These are phyloP conservation scores for Chrysanthemum seticuspe DNA, from an alignment of 129 eudicot genomes.

Conservation along the genomic window DNA sequence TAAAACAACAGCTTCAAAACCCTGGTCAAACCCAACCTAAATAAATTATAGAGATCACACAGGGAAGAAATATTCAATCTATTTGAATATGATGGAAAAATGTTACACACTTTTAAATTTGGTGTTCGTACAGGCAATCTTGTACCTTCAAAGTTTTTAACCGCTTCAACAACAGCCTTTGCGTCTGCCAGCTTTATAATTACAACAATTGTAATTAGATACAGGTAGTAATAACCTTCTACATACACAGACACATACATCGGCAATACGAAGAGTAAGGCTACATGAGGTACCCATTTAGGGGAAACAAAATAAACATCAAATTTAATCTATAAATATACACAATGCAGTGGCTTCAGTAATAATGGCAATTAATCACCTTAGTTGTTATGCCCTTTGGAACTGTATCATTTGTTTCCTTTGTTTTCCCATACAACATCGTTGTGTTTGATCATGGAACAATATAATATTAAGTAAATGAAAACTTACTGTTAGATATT, in stretches of 20 bases:
- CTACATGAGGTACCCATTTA: slow-evolving; percentile 99
- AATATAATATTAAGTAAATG: too few relatives aligned
- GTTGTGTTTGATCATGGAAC: slow-evolving; percentile 31
- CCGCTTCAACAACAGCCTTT: slow-evolving; percentile 75
- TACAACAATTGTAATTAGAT: slow-evolving; percentile 6
- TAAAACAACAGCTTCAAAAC: slow-evolving; percentile 87
- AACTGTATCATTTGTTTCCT: slow-evolving; percentile 47
- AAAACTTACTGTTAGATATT: too few relatives aligned
- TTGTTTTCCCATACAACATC: slow-evolving; percentile 44
- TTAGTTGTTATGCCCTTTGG: slow-evolving; percentile 45
- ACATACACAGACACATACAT: neutral
- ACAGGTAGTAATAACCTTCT: slow-evolving; percentile 10
- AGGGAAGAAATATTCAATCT: neutral
- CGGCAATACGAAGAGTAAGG: neutral
- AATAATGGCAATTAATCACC: slow-evolving; percentile 39
- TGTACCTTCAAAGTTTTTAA: slow-evolving; percentile 60
- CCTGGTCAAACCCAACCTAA: slow-evolving; percentile 36
- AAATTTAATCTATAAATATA: neutral
- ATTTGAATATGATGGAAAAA: neutral
- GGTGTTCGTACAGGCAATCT: slow-evolving; percentile 87
- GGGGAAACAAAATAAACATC: slow-evolving; percentile 73
- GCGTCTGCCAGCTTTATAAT: slow-evolving; percentile 85
- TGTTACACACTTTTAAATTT: slow-evolving; percentile 59
- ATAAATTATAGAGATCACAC: neutral
- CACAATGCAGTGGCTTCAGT: neutral